Evolutionary conservation across 75 land plant species (phyloP).

Genomic region (Adiantum capillusveneris): DNA sequence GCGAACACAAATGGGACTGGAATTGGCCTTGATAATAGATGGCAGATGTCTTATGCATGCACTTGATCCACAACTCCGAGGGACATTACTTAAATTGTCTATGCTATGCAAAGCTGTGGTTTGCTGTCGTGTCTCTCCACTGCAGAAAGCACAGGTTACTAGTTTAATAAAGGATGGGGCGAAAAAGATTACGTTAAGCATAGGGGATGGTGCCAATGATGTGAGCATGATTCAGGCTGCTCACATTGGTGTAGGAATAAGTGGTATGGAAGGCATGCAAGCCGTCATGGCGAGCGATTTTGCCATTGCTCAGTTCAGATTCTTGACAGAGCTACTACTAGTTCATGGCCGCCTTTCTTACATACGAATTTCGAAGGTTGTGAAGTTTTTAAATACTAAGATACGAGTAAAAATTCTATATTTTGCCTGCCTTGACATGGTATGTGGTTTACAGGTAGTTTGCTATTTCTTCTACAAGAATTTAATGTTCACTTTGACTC

Average conservation of each 20-base stretch:
- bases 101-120: slow-evolving; percentile 92
- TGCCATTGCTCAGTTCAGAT: slow-evolving; percentile 98
- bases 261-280: slow-evolving; percentile 99
- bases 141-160: slow-evolving; percentile 99
- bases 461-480: slow-evolving; percentile 98
- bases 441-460: slow-evolving; percentile 61
- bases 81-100: slow-evolving; percentile 57
- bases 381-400: background rate
- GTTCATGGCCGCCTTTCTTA: slow-evolving; percentile 99
- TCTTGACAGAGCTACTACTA: slow-evolving; percentile 86
- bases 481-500: slow-evolving; percentile 92
- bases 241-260: slow-evolving; percentile 97
- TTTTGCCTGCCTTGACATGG: background rate
- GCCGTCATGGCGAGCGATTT: slow-evolving; percentile 99
- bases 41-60: slow-evolving; percentile 99
- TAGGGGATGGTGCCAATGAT: slow-evolving; percentile 99
- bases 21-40: slow-evolving; percentile 89
- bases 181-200: slow-evolving; percentile 84
- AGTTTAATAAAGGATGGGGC: slow-evolving; percentile 91
- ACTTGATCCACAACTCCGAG: slow-evolving; percentile 77
- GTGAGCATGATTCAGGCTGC: slow-evolving; percentile 99
- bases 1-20: slow-evolving; percentile 30
- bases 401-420: too few relatives aligned
- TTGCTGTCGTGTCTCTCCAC: slow-evolving; percentile 97
- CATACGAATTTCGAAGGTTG: slow-evolving; percentile 82